A percentile compares a stretch with the other conserved stretches of the same genome.
Evolutionary conservation across 345 rosid species (phyloP).

Genomic region (Camelina sativa): DNA sequence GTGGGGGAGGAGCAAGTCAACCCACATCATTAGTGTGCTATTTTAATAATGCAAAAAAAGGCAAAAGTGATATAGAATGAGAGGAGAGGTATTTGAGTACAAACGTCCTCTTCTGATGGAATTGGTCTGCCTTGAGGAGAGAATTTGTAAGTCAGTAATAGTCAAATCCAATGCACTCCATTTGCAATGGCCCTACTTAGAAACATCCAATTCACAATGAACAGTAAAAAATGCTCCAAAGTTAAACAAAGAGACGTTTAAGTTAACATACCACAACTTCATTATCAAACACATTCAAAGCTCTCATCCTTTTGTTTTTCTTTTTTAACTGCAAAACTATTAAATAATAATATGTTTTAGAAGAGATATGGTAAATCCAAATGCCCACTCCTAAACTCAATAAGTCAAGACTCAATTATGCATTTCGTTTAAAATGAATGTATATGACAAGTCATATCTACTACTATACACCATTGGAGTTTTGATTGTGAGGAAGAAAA

Average conservation of each 20-base stretch:
- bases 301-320: slow-evolving; percentile 48
- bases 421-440: too few relatives aligned
- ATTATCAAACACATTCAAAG: slow-evolving; percentile 69
- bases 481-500: too few relatives aligned
- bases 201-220: neutral
- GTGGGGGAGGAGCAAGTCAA: slow-evolving; percentile 43
- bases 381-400: too few relatives aligned
- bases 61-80: slow-evolving; percentile 29
- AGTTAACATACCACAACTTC: slow-evolving; percentile 60
- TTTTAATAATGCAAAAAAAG: slow-evolving; percentile 40
- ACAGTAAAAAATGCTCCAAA: neutral
- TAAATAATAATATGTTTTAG: too few relatives aligned
- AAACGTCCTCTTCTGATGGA: slow-evolving; percentile 41
- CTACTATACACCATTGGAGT: too few relatives aligned
- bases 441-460: too few relatives aligned
- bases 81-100: slow-evolving; percentile 39
- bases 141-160: slow-evolving; percentile 20
- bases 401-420: too few relatives aligned
- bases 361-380: too few relatives aligned
- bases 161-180: slow-evolving; percentile 41
- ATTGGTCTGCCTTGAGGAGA: slow-evolving; percentile 42
- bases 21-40: slow-evolving; percentile 48
- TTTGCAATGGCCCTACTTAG: slow-evolving; percentile 35
- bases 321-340: too few relatives aligned
- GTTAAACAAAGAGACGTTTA: slow-evolving; percentile 2